Evolutionary conservation across 108 stramenopile species (phyloP), one percentile per base, ranked within the genome.

Genomic region (Chaetoceros tenuissimus): DNA sequence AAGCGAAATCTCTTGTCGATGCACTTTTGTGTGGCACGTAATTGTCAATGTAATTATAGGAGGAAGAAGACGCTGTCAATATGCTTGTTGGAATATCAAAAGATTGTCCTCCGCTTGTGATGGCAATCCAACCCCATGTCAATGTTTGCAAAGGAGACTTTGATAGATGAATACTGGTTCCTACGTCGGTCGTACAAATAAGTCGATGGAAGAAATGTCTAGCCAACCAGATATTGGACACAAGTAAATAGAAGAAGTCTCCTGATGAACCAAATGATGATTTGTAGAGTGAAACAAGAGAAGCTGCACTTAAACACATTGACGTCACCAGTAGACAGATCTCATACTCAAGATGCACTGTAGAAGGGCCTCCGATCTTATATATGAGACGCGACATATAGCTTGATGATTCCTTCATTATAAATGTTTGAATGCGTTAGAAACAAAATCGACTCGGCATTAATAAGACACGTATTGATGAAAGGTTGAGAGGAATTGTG

Each of bases 171-270:
- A 40, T 5, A 40, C 34, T 40, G 5, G 34, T 40, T 13, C 34
- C 34, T 5, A 40, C 34, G 34, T 40, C 13, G 34, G 34, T 40
- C 8, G 34, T 40, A 13, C 34, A 40, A 10, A 40, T 5, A 13
- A 40, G 34, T 13, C 34, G 5, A 40, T 40, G 34, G 13, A 40
- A 13, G 34, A 40, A 40, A 40, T 40, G 34, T 13, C 34, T 40
- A 13, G 34, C 5, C 13, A 40, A 13, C 34, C 34, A 40, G 34
- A 40, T 5, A 13, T 40, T 5, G 13, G 34, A 10, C 8, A 40
- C 5, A 27, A 27, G 48, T 1, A 60, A 68, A 54, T 71, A 77
- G 59, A 27, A 34, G 19, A 57, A 68, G 1, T 68, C 62, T 22
- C 53, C 53, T 53, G 27, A 57, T 44, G 51, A 62, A 53, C 43